Evolutionary conservation across 257 asterid genomes (phyloP).

Genomic region (Solanum okadae): DNA sequence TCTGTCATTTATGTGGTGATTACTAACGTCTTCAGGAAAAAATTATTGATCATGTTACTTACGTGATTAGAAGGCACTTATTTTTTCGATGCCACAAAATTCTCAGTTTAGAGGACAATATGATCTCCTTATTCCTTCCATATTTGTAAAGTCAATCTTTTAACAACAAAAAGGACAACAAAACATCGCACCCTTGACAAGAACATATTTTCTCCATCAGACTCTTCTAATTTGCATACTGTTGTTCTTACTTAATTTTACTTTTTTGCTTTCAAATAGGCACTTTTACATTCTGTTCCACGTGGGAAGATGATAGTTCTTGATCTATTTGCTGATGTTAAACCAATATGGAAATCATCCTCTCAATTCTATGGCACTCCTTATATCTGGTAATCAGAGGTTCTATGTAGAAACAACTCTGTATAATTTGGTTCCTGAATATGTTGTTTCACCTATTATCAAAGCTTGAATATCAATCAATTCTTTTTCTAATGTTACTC

Average conservation of each 20-base stretch:
- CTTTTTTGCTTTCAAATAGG: constrained; percentile 36
- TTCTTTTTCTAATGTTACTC: background rate
- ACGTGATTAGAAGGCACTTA: background rate
- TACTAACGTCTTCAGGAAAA: background rate
- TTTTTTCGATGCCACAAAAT: background rate
- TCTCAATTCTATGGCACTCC: constrained; percentile 88
- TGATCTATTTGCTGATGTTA: constrained; percentile 95
- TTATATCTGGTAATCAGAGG: constrained; percentile 64
- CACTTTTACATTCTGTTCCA: constrained; percentile 97
- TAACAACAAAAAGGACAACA: background rate
- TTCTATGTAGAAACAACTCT: background rate
- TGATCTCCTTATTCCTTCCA: background rate
- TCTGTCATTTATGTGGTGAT: background rate
- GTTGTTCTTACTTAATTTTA: background rate
- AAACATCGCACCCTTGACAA: background rate
- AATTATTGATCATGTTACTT: background rate
- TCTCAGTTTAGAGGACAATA: background rate
- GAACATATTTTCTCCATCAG: background rate
- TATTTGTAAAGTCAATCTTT: background rate
- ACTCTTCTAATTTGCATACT: background rate
- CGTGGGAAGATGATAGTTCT: constrained; percentile 97
- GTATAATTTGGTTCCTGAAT: background rate
- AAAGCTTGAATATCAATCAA: background rate
- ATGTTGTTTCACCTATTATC: background rate
- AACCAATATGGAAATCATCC: constrained; percentile 89